Evolutionary conservation across 768 basidiomycete genomes (phyloP), one percentile per base, ranked within the genome.

Genomic region (Suillus subaureus): DNA sequence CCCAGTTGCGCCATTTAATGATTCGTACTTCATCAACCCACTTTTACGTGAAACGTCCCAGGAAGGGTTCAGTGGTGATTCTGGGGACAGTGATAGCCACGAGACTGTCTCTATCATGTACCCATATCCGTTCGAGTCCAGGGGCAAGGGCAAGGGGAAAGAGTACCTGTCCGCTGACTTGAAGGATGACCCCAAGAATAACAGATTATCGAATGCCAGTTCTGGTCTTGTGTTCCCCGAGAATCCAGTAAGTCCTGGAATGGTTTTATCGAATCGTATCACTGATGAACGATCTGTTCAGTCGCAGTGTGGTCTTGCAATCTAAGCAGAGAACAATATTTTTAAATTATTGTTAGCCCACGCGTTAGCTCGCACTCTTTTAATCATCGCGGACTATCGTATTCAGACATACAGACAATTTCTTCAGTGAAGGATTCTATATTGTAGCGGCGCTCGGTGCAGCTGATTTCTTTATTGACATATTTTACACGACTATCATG

Each of bases 221-320:
- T 66, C 66, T 4, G 45, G 18, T 9, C n/a, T 60, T 23, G 63
- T 52, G 35, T 31, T 60, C 33, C 66, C 66, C 13, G 55, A 64
- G 13, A 51, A 51, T 60, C 26, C 55, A 45, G 66, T 66, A 31
- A 64, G 66, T 56, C 9, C 45, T 43, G 11, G 28, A 23, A 21
- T 18, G 4, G 8, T 18, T 42, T 42, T 55, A 31, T 13, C 13
- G 15, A 39, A 42, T 33, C 15, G 5, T 18, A 21, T 66, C 12
- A 28, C 28, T 39, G 21, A 63, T 23, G 37, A 6, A 40, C 47
- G 21, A 26, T 60, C 18, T 26, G 18, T 23, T 40, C 56, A 66
- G 66, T 64, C 63, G 6, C 54, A 66, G 45, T 66, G 66, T 13
- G 66, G 66, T 45, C 31, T 66, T 40, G 66, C 66, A 57, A 40